These are phyloP conservation scores for Hydnum rufescens DNA, from an alignment of 768 basidiomycete species.

Conservation along the genomic window DNA sequence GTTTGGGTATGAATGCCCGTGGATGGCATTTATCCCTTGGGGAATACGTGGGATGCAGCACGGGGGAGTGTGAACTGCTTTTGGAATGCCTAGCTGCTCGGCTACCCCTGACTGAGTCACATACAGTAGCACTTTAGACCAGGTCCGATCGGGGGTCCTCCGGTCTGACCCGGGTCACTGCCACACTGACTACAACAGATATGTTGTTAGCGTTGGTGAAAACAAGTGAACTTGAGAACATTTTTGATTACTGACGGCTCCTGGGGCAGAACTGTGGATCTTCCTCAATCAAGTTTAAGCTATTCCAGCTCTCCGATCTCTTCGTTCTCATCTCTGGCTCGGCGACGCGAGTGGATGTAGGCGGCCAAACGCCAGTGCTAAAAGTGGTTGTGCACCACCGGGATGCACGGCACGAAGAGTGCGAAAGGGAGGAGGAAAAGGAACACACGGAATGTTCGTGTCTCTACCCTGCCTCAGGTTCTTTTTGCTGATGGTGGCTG, in stretches of 20 bases:
- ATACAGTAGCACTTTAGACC: no score
- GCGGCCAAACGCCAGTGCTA: slow-evolving; percentile 8
- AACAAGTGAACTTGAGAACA: no score
- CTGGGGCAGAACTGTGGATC: slow-evolving; percentile 14
- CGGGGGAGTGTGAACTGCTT: no score
- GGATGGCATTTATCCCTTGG: no score
- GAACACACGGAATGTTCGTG: slow-evolving; percentile 11
- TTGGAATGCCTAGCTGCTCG: no score
- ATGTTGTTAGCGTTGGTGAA: not conserved
- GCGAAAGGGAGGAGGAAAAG: slow-evolving; percentile 9
- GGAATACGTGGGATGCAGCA: no score
- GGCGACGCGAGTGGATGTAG: slow-evolving; percentile 9
- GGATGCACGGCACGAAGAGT: slow-evolving; percentile 4
- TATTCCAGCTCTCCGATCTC: slow-evolving; percentile 10
- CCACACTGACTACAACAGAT: not conserved
- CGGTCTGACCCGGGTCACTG: no score
- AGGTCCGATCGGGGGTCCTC: no score
- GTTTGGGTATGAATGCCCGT: no score
- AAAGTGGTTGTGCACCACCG: slow-evolving; percentile 8
- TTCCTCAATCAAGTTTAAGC: slow-evolving; percentile 16
- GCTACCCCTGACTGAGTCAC: no score
- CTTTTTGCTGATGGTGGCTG: not conserved
- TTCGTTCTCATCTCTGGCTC: slow-evolving; percentile 11
- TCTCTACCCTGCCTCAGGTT: not conserved
- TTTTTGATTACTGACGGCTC: not conserved